Conservation (phyloP, 371 early-diverging fungal genomes). For the Mortierella sp. region DNA sequence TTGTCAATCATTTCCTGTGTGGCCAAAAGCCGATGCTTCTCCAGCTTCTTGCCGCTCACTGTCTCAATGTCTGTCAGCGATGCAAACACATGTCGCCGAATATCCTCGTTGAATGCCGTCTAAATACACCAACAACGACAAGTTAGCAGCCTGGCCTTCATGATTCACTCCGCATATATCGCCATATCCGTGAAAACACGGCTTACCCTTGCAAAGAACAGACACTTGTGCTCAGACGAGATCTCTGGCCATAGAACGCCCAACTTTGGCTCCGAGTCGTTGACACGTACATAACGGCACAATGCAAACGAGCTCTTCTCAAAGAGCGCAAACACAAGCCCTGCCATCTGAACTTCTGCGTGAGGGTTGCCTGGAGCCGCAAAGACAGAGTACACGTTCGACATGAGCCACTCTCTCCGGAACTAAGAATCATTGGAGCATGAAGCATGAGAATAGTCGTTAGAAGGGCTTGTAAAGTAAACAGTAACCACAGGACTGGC, state of each 20-base stretch:
- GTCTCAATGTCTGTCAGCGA: slow-evolving; percentile 62
- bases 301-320: slow-evolving; percentile 70
- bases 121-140: slow-evolving; percentile 23
- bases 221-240: slow-evolving; percentile 60
- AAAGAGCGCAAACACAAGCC: slow-evolving; percentile 69
- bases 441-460: not conserved
- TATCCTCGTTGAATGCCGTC: slow-evolving; percentile 82
- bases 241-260: slow-evolving; percentile 73
- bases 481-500: not conserved
- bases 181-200: not conserved
- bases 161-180: not conserved
- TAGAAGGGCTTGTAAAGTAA: too few relatives aligned
- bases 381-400: slow-evolving; percentile 66
- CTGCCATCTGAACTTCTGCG: slow-evolving; percentile 63
- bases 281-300: slow-evolving; percentile 72
- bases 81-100: slow-evolving; percentile 68
- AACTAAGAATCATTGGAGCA: slow-evolving; percentile 57
- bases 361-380: slow-evolving; percentile 59
- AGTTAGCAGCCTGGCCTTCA: not conserved
- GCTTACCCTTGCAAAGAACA: slow-evolving; percentile 71
- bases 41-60: slow-evolving; percentile 59
- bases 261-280: slow-evolving; percentile 71
- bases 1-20: slow-evolving; percentile 64
- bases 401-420: slow-evolving; percentile 69
- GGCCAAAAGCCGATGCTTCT: slow-evolving; percentile 62